A percentile compares a stretch with the other conserved stretches of the same genome.
Evolutionary conservation across 2,329 filamentous ascomycete genomes (phyloP).

Genomic region (Monilinia vaccinii-corymbosi): DNA sequence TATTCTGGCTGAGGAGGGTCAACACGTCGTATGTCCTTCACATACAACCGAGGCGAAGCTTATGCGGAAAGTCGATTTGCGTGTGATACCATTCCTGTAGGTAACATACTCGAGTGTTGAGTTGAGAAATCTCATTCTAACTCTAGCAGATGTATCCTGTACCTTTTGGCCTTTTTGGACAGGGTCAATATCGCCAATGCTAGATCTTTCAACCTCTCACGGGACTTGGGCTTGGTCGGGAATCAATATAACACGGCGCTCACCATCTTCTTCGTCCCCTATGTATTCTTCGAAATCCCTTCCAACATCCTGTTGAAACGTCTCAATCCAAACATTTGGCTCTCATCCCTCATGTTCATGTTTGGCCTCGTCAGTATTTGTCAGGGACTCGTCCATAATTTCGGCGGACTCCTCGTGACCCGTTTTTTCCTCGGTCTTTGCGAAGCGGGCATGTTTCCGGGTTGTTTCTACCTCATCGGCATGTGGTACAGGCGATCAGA

Average conservation of each 20-base stretch:
- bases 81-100: constrained; percentile 61
- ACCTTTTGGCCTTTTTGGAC: constrained; percentile 60
- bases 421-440: constrained; percentile 79
- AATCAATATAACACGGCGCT: constrained; percentile 65
- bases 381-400: constrained; percentile 44
- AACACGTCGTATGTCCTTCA: constrained; percentile 24
- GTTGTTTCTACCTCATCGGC: constrained; percentile 64
- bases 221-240: constrained; percentile 52
- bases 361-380: constrained; percentile 41
- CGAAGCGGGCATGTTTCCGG: constrained; percentile 69
- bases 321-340: constrained; percentile 59
- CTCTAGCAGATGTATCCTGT: constrained; percentile 44
- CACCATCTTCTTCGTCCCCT: constrained; percentile 76
- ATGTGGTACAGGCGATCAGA: constrained; percentile 88
- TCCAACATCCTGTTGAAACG: constrained; percentile 65
- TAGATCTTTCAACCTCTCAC: constrained; percentile 52
- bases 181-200: constrained; percentile 77
- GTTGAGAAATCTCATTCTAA: not conserved
- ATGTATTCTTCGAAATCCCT: constrained; percentile 63
- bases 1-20: not conserved
- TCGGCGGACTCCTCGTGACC: constrained; percentile 67
- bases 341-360: constrained; percentile 66
- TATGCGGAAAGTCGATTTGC: constrained; percentile 61
- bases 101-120: not conserved
- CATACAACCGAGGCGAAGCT: constrained; percentile 47